phyloP scores from a whole-genome alignment of 2,329 filamentous ascomycete species.

The Diplodia mutila region DNA sequence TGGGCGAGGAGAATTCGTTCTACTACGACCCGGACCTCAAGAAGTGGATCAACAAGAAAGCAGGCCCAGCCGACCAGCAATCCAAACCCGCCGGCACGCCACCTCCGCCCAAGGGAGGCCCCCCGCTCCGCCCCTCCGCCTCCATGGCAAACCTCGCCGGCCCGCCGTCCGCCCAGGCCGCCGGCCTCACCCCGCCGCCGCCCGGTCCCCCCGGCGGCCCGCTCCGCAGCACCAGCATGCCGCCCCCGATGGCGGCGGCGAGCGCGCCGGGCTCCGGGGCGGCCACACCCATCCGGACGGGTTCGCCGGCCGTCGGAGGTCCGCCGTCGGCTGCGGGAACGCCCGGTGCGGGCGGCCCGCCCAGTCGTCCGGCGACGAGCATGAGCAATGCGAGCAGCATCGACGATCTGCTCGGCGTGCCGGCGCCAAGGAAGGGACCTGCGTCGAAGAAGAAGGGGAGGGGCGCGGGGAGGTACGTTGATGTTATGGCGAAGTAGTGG shows the following conservation, averaged over 20 bases:
- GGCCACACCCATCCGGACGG: constrained; percentile 39
- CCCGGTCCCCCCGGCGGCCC: background rate
- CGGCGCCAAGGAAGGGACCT: constrained; percentile 66
- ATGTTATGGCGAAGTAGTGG: constrained; percentile 74
- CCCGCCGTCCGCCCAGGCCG: constrained; percentile 24
- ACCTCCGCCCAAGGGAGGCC: constrained; percentile 69
- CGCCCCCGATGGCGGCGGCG: constrained; percentile 35
- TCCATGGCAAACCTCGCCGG: constrained; percentile 51
- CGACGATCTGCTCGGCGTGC: constrained; percentile 83
- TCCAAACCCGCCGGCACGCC: constrained; percentile 65
- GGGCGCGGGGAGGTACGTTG: constrained; percentile 79
- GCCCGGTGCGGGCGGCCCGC: constrained; percentile 34
- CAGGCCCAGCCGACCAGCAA: constrained; percentile 65
- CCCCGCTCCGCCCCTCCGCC: constrained; percentile 52
- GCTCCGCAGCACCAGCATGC: constrained; percentile 40
- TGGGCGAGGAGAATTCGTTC: constrained; percentile 91
- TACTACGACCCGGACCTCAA: constrained; percentile 95
- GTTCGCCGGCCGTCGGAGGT: constrained; percentile 36
- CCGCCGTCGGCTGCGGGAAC: background rate
- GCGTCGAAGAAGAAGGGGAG: constrained; percentile 71
- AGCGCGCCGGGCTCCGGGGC: constrained; percentile 34
- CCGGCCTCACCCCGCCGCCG: background rate
- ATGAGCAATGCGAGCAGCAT: constrained; percentile 94
- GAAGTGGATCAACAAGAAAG: constrained; percentile 98
- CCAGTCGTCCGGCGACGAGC: constrained; percentile 66